Conservation (phyloP, 805 yeast genomes). For the Jamesozyma piceae region DNA sequence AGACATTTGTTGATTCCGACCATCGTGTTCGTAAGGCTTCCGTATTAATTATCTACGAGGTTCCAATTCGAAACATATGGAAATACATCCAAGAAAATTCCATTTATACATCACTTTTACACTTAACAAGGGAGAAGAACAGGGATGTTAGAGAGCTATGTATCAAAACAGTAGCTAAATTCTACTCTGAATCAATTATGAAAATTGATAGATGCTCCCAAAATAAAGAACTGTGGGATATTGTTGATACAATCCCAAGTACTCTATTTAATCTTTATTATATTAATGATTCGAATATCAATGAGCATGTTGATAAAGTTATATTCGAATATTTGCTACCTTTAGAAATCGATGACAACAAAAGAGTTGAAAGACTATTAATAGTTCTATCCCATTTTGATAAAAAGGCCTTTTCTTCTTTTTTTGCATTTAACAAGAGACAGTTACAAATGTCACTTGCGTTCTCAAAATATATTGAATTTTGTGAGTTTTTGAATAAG, state of each 20-base stretch:
- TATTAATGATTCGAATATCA: conserved; percentile 61
- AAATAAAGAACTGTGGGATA: conserved; percentile 22
- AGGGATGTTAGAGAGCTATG: conserved; percentile 53
- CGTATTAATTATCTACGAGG: conserved; percentile 39
- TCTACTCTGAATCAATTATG: conserved; percentile 43
- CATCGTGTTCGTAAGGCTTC: conserved; percentile 62
- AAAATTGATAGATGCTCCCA: conserved; percentile 11
- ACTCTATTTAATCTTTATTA: conserved; percentile 56
- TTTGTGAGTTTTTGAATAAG: conserved; percentile 37
- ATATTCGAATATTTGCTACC: conserved; percentile 58
- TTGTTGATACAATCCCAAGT: conserved; percentile 47
- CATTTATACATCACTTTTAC: conserved; percentile 46
- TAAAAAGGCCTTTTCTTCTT: conserved; percentile 51
- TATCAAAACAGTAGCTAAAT: conserved; percentile 42
- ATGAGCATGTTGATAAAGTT: conserved; percentile 51
- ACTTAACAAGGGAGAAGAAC: conserved; percentile 64
- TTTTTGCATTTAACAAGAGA: conserved; percentile 58
- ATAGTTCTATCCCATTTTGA: conserved; percentile 41
- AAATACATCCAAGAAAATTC: conserved; percentile 38
- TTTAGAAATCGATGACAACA: conserved; percentile 35
- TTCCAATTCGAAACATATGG: conserved; percentile 41
- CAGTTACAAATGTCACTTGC: conserved; percentile 54
- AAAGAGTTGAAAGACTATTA: conserved; percentile 47
- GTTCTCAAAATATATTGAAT: conserved; percentile 38
- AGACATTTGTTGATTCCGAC: conserved; percentile 66